Base-by-base conservation (phyloP, 108 stramenopile species). In the Skeletonema grethae region DNA sequence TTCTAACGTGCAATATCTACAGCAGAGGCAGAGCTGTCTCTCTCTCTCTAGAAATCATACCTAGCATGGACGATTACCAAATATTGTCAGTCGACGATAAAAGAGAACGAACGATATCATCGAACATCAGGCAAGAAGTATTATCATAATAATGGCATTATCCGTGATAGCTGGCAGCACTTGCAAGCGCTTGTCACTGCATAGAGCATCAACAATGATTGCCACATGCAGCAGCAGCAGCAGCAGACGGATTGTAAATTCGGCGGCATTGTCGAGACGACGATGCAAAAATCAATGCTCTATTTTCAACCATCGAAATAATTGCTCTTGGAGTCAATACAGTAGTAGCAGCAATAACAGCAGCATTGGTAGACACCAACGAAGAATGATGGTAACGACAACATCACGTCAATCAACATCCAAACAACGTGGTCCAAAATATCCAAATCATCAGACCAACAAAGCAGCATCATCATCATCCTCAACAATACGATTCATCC, bases 401-500 rank as follows among this genome's bases (percentile, higher is more conserved):
- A 9, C 50, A n/a, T n/a, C 41, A 43, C 41, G 41, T n/a, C 41
- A 43, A n/a, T 43, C 41, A 43, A 43, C 15, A 43, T n/a, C 10
- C 15, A 43, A 43, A 3, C 15, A n/a, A 3, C 41, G 4, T n/a
- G n/a, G n/a, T 28, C n/a, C 15, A 15, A 15, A 43, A n/a, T 3
- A 0, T n/a, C 41, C 25, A 31, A 67, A 15, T 2, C 28, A 60
- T 32, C 18, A 28, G 3, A 50, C 28, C 55, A 57, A 50, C 67
- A 28, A 50, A 39, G 8, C 48, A 34, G 4, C 31, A 48, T 4
- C 57, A 45, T 18, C n/a, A 38, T 53, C 45, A 72, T 41, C 61
- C 46, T 61, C 71, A 72, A 63, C 50, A 43, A 29, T 58, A 29
- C 70, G 60, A 29, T 62, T 32, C 61, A 24, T 71, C 61, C 30